Percentiles rank a stretch among this genome's conserved stretches.
These are phyloP conservation scores for Lactifluus hygrophoroides DNA, from an alignment of 768 basidiomycete species.

Conservation along the genomic window DNA sequence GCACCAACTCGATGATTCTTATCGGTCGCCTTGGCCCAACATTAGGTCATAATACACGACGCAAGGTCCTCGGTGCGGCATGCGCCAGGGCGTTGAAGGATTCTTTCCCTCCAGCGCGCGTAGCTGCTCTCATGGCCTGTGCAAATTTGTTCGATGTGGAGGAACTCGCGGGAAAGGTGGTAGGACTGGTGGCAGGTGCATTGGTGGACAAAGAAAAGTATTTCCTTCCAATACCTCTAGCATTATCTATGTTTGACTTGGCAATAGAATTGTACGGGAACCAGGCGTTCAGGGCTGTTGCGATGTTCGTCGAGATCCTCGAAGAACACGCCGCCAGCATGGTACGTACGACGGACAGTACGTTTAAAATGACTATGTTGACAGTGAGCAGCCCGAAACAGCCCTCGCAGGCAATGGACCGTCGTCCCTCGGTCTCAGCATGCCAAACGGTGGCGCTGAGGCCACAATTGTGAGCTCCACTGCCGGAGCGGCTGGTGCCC, in stretches of 20 bases:
- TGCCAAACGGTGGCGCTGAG: conserved; percentile 24
- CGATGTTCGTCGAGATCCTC: conserved; percentile 76
- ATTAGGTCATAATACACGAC: conserved; percentile 80
- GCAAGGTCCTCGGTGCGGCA: conserved; percentile 95
- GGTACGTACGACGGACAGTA: conserved; percentile 40
- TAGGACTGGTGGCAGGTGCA: conserved; percentile 74
- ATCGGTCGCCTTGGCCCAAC: conserved; percentile 84
- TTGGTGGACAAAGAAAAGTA: conserved; percentile 93
- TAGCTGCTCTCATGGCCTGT: conserved; percentile 91
- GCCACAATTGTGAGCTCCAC: conserved; percentile 71
- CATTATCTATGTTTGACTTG: not conserved
- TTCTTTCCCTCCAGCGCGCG: conserved; percentile 83
- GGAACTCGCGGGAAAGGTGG: conserved; percentile 82
- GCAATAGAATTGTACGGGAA: conserved; percentile 80
- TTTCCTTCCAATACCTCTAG: not conserved
- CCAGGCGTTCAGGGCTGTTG: conserved; percentile 91
- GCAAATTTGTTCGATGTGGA: conserved; percentile 83
- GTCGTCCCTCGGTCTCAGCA: conserved; percentile 16
- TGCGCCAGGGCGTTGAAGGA: conserved; percentile 88
- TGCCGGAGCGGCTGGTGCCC: conserved; percentile 85
- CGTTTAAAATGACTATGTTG: not conserved
- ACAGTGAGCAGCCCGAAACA: conserved; percentile 45
- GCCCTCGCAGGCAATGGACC: conserved; percentile 25
- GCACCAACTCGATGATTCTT: conserved; percentile 95
- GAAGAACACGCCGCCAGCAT: conserved; percentile 73